These are phyloP conservation scores for Calonectria ilicicola DNA, from an alignment of 2,329 filamentous ascomycete genomes.

Conservation along the genomic window DNA sequence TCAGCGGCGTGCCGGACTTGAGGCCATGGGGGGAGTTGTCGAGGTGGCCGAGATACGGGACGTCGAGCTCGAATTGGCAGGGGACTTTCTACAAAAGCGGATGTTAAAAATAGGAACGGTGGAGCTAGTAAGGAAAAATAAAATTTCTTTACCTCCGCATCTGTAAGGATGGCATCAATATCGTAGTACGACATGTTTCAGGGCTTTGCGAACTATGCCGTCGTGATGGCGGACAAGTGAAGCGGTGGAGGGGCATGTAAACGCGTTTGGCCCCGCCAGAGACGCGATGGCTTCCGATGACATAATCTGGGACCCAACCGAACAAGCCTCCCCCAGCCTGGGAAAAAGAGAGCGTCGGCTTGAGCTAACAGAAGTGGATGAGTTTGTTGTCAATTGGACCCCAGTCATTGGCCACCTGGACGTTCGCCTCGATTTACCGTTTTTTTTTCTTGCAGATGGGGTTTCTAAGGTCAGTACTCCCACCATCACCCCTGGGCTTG, in stretches of 20 bases:
- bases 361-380: neutral
- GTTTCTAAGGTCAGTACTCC: neutral
- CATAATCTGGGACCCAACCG: constrained; percentile 32
- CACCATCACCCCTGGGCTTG: neutral
- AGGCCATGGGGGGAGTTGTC: constrained; percentile 85
- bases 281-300: constrained; percentile 38
- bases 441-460: neutral
- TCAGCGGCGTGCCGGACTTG: constrained; percentile 82
- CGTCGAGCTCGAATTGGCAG: constrained; percentile 92
- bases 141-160: constrained; percentile 73
- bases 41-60: constrained; percentile 88
- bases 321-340: neutral
- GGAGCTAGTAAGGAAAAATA: neutral
- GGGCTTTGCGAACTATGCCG: neutral
- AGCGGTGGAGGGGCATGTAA: constrained; percentile 22
- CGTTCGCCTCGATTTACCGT: neutral
- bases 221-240: neutral
- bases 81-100: constrained; percentile 80
- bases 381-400: neutral
- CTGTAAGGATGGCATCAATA: constrained; percentile 85
- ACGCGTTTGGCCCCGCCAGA: constrained; percentile 34
- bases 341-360: neutral
- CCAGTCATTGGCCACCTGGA: neutral
- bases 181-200: constrained; percentile 81
- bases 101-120: too few relatives aligned